These are phyloP conservation scores for Xylaria flabelliformis DNA, from an alignment of 495 filamentous ascomycete species.

Conservation along the genomic window DNA sequence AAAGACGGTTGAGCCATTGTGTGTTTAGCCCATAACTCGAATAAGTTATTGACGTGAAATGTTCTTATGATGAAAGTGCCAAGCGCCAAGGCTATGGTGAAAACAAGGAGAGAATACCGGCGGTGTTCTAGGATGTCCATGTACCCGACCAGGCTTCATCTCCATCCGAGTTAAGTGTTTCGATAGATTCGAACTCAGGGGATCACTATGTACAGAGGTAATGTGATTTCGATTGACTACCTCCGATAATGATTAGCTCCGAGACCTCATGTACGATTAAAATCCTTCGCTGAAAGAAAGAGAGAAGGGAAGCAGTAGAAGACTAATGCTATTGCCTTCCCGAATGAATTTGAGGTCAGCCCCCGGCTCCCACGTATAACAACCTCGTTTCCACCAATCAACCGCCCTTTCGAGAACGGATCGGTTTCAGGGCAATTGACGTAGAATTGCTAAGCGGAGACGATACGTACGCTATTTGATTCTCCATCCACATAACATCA, in stretches of 20 bases:
- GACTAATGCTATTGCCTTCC: constrained; percentile 7
- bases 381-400: constrained; percentile 16
- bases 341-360: background rate
- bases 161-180: background rate
- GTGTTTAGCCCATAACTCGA: too few relatives aligned
- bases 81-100: background rate
- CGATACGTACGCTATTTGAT: background rate
- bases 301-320: background rate
- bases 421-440: background rate
- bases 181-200: background rate
- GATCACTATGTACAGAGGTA: background rate
- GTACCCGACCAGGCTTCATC: background rate
- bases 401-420: background rate
- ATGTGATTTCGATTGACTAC: background rate
- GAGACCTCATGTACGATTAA: background rate
- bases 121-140: constrained; percentile 7
- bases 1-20: constrained; percentile 2
- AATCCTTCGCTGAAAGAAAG: background rate
- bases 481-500: constrained; percentile 6
- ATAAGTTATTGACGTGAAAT: background rate
- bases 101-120: background rate
- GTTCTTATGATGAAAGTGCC: background rate
- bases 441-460: background rate
- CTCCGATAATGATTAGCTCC: background rate
- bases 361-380: background rate